Evolutionary conservation across 352 stramenopile species (phyloP), one percentile per base, ranked within the genome.

Genomic region (Globisporangium sylvaticum): DNA sequence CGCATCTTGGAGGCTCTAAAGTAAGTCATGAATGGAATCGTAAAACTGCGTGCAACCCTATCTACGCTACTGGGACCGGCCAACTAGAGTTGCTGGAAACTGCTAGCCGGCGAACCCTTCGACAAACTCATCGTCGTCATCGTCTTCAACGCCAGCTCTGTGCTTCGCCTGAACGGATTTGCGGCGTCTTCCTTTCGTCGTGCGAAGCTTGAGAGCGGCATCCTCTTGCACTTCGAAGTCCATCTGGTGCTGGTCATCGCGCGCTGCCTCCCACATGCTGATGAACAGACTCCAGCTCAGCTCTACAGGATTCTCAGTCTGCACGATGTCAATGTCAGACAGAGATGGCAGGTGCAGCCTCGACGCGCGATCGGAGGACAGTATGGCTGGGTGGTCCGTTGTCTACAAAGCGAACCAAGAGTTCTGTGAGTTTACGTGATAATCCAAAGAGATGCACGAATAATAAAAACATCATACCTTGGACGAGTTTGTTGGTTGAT

Each of bases 231-330:
- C 67, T 22, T 91, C 85, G 39, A 92, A 77, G 67, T 95, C 84
- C 63, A 90, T 67, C 48, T 94, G 77, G 39, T 77, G 78, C 61
- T 93, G 79, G 57, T 96, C 88, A 54, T 91, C 77, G 5, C 76
- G 78, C 25, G 79, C 75, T 20, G 76, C 80, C 18, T 67, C 56
- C 71, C 81, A 88, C 9, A 81, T 79, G 57, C 71, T 60, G n/a
- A 90, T 42, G 27, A 93, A 87, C 2, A 90, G 57, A 9, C 72
- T 85, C 88, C 88, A 96, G 63, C 67, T 77, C 22, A 78, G 34
- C 46, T 79, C 62, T 3, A 92, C 64, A 32, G 71, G 59, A 48
- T 83, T 63, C 2, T 68, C 63, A 1, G 68, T 62, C 4, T 69
- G 25, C 22, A 87, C 56, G n/a, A 83, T 75, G 22, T 83, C 29